Base-by-base conservation (phyloP, 257 asterid species). In the Scutellaria baicalensis region DNA sequence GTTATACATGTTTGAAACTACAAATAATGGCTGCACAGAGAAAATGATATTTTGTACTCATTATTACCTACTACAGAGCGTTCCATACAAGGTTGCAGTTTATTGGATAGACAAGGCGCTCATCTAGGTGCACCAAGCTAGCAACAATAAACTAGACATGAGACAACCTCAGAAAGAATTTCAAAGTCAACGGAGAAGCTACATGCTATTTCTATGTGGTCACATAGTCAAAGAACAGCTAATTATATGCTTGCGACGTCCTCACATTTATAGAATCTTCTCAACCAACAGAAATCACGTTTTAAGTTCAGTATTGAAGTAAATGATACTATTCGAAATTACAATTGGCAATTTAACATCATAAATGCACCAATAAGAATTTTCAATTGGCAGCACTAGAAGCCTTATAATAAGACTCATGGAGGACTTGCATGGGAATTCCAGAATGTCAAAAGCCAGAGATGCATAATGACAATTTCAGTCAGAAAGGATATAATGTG, bases 81-180 rank as follows among this genome's bases (percentile, higher is more conserved):
- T 16, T 36, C 66, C 77, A 66, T 70, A 75, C 80, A 75, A 65
- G 56, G 78, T 59, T 54, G 79, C 65, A 42, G 64, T 59, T 27
- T 74, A 70, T 70, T 79, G 80, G 80, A 54, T 60, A 59, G 52
- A 78, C 69, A 59, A 70, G 59, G 71, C 68, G 57, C 80, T 75
- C 79, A 63, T 67, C 74, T 81, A 81, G 80, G 78, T 67, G 76
- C 74, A 68, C 72, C 81, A 72, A 68, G 73, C 81, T 78, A 78
- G 79, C 75, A 75, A 75, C 79, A 75, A 72, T 64, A 75, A 68
- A 74, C 83, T 81, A 75, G 69, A 45, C 75, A 73, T 59, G 72
- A 76, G 80, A 64, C 67, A 13, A 33, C 56, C 14, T 72, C 69
- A 69, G 38, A 48, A 47, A 70, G 20, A 11, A 55, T n/a, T 68